A percentile compares a stretch with the other conserved stretches of the same genome.
These are phyloP conservation scores for Umbelopsis sp. DNA, from an alignment of 371 early-diverging fungal genomes.

Conservation along the genomic window DNA sequence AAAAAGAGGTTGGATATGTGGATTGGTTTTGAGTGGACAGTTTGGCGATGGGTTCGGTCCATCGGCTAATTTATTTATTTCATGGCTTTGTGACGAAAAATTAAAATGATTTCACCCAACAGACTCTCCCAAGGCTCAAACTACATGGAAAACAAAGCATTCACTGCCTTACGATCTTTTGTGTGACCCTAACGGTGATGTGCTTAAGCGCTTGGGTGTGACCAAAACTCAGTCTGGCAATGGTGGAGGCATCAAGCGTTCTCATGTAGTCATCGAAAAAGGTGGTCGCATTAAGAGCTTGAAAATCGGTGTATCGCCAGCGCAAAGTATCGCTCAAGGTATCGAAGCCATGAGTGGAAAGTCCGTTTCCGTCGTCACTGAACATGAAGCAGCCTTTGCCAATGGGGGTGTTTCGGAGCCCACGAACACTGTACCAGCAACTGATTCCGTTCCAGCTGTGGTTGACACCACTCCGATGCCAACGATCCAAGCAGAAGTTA, in stretches of 20 bases:
- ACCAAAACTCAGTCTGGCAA: slow-evolving; percentile 4
- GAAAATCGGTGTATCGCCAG: slow-evolving; percentile 7
- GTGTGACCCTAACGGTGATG: background rate
- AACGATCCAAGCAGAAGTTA: background rate
- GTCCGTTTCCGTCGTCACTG: background rate
- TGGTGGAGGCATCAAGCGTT: slow-evolving; percentile 7
- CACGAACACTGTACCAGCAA: background rate
- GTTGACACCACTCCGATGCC: background rate
- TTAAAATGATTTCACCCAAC: too few species aligned
- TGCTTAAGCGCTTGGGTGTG: slow-evolving; percentile 5
- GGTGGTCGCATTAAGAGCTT: slow-evolving; percentile 5
- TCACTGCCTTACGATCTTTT: background rate
- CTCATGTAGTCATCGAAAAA: slow-evolving; percentile 9
- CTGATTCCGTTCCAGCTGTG: background rate
- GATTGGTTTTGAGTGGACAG: background rate
- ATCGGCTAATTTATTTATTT: background rate
- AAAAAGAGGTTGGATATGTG: too few species aligned
- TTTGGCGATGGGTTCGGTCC: background rate
- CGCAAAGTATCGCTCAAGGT: slow-evolving; percentile 5
- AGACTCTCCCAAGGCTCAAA: slow-evolving; percentile 10
- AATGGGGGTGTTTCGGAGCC: slow-evolving; percentile 11
- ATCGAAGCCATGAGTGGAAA: slow-evolving; percentile 4
- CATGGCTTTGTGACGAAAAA: background rate
- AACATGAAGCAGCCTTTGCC: background rate
- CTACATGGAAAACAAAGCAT: slow-evolving; percentile 10